These are phyloP conservation scores for Pestalotiopsis sp. DNA, from an alignment of 2,329 filamentous ascomycete genomes.

Conservation along the genomic window DNA sequence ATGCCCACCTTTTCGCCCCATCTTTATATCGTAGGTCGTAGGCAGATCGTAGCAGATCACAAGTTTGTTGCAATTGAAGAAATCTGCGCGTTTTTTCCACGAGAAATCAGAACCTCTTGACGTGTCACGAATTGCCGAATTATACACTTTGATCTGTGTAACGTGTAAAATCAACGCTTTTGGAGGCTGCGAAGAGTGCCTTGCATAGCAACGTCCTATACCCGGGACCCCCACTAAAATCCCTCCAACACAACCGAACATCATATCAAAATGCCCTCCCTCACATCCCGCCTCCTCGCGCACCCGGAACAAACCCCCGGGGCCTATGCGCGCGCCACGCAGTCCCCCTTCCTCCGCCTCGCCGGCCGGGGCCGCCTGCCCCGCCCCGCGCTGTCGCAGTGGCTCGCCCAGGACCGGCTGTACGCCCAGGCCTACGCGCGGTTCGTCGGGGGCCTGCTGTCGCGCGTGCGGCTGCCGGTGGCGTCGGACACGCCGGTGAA, in stretches of 20 bases:
- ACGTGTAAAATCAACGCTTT: too few species aligned
- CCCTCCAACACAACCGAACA: too few species aligned
- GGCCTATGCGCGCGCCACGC: constrained; percentile 29
- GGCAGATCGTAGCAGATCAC: neutral
- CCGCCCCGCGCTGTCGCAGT: constrained; percentile 25
- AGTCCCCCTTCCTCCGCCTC: constrained; percentile 26
- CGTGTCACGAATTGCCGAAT: too few species aligned
- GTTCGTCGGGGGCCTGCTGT: constrained; percentile 32
- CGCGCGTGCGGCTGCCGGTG: constrained; percentile 27
- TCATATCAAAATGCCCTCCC: neutral
- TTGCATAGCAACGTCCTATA: too few species aligned
- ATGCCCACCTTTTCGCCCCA: neutral
- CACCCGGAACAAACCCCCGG: constrained; percentile 20
- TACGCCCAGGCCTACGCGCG: constrained; percentile 34
- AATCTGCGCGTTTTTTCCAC: too few species aligned
- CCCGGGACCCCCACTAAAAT: too few species aligned
- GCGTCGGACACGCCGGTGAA: constrained; percentile 5
- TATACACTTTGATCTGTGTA: too few species aligned
- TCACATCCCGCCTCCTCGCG: constrained; percentile 19
- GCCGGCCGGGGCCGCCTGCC: constrained; percentile 30
- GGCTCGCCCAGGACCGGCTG: constrained; percentile 34
- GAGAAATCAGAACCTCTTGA: too few species aligned
- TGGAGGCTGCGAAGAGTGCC: too few species aligned
- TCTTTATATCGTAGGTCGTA: neutral
- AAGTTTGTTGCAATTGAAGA: neutral